Evolutionary conservation across 2,329 filamentous ascomycete species (phyloP), one percentile per base, ranked within the genome.

Genomic region (Colletotrichum salicis): DNA sequence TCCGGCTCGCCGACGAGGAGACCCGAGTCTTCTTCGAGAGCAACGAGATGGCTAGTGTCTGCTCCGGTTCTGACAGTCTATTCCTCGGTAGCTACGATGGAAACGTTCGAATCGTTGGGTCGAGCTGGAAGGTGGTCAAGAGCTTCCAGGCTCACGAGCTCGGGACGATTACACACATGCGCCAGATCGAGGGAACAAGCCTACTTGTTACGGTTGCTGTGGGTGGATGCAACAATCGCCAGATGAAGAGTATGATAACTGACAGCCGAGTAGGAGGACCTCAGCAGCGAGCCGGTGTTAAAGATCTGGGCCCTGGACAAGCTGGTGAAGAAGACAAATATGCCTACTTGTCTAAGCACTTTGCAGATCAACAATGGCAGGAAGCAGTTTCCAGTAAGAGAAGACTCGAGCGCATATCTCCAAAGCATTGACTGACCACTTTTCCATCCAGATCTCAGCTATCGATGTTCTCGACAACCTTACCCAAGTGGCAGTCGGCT

Each of bases 241-340:
- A 3, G 31, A 51, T 10, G 1, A 8, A 54, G 37, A 12, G 6
- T 2, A 4, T 2, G 12, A 10, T 11, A 27, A 52, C 45, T 67
- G 33, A 70, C 22, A 24, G 6, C 10, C 12, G 8, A 71, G 24
- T 80, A 92, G 83, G 96, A 99, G 82, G 95, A 98, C 78, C 85
- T 98, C 64, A 93, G 93, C 51, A 93, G 89, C 77, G 95, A 98
- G 77, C 96, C 96, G 0, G 88, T 96, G 24, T 83, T 99, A 72
- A 98, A 97, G 81, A 96, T 98, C n/a, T 99, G 96, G 96, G 96
- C 94, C 27, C 86, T 99, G 76, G 95, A 98, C 80, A 97, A 95
- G 83, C 88, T 92, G 4, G 94, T 97, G 76, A 98, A 96, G 88
- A 98, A 97, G 87, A 97, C 94, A 5, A 95, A 95, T 54, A 86